Evolutionary conservation across 139 green algal genomes (phyloP), one percentile per base, ranked within the genome.

Genomic region (Dunaliella sp.): DNA sequence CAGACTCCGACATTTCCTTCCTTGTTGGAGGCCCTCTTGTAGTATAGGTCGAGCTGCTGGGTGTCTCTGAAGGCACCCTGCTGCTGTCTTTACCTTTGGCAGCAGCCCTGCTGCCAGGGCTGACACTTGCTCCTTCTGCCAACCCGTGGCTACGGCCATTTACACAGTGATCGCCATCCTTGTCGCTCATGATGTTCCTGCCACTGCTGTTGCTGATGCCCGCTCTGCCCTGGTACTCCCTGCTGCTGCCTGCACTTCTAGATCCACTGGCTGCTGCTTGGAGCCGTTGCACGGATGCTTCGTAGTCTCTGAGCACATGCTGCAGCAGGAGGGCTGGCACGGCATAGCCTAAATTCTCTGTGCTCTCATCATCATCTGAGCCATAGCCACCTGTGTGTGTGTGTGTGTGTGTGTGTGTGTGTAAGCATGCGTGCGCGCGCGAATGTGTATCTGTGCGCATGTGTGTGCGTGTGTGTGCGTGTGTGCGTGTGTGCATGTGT

Each of bases 271-370:
- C 35, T 83, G 78, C 34, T 28, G 78, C n/a, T n/a, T n/a, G n/a
- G n/a, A n/a, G n/a, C n/a, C n/a, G n/a, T n/a, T n/a, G n/a, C n/a
- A 32, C 26, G 22, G 73, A 12, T 22, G 73, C 22, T 12, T 28
- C 3, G 33, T 36, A 97, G 87, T 98, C 96, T 0, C 83, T 59
- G 26, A 98, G 91, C 84, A 98, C 75, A 81, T 98, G 96, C 74
- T 91, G 80, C 32, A 98, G 94, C 30, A 98, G 91, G n/a, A 92
- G 92, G 31, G 93, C 91, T 32, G 96, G 96, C 28, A 92, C 83
- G 26, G 85, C 78, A 84, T 98, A 98, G 36, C 94, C 92, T 37
- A 95, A 84, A 78, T 93, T 93, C 84, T 91, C 90, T 0, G 80
- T 78, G 36, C 80, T 86, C 21, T 87, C 85, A 38, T 81, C 74